Percentiles rank a stretch among this genome's conserved stretches.
These are phyloP conservation scores for Trametes villosa DNA, from an alignment of 768 basidiomycete genomes.

Conservation along the genomic window DNA sequence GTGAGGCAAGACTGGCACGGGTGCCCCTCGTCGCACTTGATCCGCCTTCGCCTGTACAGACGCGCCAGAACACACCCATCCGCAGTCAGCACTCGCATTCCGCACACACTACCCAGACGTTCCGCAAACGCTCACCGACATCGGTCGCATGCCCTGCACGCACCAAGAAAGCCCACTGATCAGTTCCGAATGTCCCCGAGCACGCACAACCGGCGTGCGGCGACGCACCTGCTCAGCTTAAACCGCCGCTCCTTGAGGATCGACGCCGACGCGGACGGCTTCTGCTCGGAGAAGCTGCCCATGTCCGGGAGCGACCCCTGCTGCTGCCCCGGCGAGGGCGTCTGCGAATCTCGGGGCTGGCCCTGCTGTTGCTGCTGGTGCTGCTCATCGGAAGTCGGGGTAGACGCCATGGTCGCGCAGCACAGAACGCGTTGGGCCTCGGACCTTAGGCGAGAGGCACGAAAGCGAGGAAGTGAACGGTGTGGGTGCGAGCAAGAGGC, in stretches of 20 bases:
- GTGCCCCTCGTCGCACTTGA: conserved; percentile 89
- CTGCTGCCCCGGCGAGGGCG: background rate
- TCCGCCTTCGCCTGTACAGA: conserved; percentile 77
- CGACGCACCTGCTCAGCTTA: conserved; percentile 83
- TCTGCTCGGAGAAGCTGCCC: conserved; percentile 11
- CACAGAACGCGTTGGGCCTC: background rate
- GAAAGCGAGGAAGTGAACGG: too few relatives aligned
- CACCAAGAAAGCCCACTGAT: conserved; percentile 1
- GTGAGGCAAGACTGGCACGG: conserved; percentile 89
- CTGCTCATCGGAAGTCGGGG: conserved; percentile 9
- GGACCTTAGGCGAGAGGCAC: too few relatives aligned
- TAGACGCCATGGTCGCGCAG: conserved; percentile 1
- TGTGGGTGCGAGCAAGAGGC: background rate
- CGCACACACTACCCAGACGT: too few relatives aligned
- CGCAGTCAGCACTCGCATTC: too few relatives aligned
- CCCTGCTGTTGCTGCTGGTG: conserved; percentile 2
- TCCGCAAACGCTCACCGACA: too few relatives aligned
- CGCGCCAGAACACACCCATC: too few relatives aligned
- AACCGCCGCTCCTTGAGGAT: conserved; percentile 79
- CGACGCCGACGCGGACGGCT: conserved; percentile 27
- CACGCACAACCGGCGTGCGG: too few relatives aligned
- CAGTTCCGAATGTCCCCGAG: background rate
- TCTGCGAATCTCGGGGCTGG: background rate
- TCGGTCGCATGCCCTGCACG: conserved; percentile 80
- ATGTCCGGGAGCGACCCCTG: background rate